phyloP scores from a whole-genome alignment of 2,329 filamentous ascomycete species.

The Exophiala lecanii-corni region DNA sequence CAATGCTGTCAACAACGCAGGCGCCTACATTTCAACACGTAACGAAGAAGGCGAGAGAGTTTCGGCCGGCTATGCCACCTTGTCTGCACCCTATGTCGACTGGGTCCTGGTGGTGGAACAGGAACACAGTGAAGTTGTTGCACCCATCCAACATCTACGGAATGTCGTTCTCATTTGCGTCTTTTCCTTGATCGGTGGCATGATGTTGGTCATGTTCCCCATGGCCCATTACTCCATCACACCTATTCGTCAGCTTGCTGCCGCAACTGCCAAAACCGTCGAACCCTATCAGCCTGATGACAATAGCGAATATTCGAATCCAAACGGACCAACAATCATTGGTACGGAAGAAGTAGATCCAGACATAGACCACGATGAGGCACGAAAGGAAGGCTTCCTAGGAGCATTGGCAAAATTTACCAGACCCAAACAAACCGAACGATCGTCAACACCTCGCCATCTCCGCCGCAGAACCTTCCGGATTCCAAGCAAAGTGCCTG shows the following conservation, averaged over 20 bases:
- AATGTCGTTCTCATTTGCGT: constrained; percentile 79
- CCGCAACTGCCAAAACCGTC: constrained; percentile 70
- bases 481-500: constrained; percentile 77
- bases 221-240: constrained; percentile 76
- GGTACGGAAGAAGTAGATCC: constrained; percentile 45
- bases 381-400: constrained; percentile 30
- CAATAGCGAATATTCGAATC: constrained; percentile 38
- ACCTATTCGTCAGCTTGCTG: constrained; percentile 71
- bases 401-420: constrained; percentile 16
- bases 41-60: constrained; percentile 70
- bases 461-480: constrained; percentile 54
- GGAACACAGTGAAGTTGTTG: constrained; percentile 66
- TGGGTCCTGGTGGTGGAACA: constrained; percentile 84
- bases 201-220: constrained; percentile 68
- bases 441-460: constrained; percentile 17
- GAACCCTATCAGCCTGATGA: constrained; percentile 44
- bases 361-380: constrained; percentile 38
- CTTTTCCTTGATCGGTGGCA: constrained; percentile 72
- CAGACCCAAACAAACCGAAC: constrained; percentile 11
- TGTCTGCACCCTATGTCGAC: constrained; percentile 63
- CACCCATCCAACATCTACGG: constrained; percentile 68
- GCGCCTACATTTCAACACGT: constrained; percentile 60
- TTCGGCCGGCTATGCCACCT: constrained; percentile 74
- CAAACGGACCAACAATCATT: constrained; percentile 26
- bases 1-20: constrained; percentile 59